A percentile compares a stretch with the other conserved stretches of the same genome.
phyloP scores from a whole-genome alignment of 2,329 filamentous ascomycete species.

The Chaetomiaceae sp. region DNA sequence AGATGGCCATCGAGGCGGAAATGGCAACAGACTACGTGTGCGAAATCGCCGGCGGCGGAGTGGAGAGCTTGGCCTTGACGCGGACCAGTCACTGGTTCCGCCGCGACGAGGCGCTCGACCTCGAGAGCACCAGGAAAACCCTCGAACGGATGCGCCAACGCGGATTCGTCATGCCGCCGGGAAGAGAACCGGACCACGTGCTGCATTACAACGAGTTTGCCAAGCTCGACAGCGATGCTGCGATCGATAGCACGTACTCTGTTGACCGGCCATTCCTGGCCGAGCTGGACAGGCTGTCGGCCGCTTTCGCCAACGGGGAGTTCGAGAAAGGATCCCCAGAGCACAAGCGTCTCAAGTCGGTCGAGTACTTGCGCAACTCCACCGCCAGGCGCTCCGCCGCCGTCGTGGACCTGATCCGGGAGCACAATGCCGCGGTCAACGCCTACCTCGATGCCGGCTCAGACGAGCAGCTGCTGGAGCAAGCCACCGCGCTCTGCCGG shows the following conservation, averaged over 20 bases:
- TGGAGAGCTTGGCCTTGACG: not conserved
- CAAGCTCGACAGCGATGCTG: conserved; percentile 15
- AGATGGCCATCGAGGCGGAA: conserved; percentile 56
- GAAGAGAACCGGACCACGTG: conserved; percentile 39
- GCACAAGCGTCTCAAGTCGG: conserved; percentile 10
- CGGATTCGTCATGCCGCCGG: conserved; percentile 41
- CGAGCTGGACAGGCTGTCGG: conserved; percentile 40
- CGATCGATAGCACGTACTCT: conserved; percentile 5
- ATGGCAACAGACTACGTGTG: conserved; percentile 55
- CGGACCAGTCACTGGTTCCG: not conserved
- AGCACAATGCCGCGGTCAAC: conserved; percentile 29
- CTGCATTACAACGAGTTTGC: conserved; percentile 23
- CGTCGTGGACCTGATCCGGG: conserved; percentile 31
- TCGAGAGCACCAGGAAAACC: conserved; percentile 39
- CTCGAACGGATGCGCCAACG: conserved; percentile 44
- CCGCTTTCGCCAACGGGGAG: conserved; percentile 22
- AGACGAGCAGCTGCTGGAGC: not conserved
- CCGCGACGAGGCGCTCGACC: conserved; percentile 39
- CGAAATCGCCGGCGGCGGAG: conserved; percentile 44
- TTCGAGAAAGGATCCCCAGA: conserved; percentile 5
- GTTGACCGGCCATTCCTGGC: conserved; percentile 40
- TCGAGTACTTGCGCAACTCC: conserved; percentile 17
- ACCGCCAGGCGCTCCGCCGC: conserved; percentile 17
- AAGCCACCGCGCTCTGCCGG: conserved; percentile 18
- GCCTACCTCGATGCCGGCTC: conserved; percentile 18